Conservation (phyloP, 495 filamentous ascomycete species). For the Trichocladium uniseriatum region DNA sequence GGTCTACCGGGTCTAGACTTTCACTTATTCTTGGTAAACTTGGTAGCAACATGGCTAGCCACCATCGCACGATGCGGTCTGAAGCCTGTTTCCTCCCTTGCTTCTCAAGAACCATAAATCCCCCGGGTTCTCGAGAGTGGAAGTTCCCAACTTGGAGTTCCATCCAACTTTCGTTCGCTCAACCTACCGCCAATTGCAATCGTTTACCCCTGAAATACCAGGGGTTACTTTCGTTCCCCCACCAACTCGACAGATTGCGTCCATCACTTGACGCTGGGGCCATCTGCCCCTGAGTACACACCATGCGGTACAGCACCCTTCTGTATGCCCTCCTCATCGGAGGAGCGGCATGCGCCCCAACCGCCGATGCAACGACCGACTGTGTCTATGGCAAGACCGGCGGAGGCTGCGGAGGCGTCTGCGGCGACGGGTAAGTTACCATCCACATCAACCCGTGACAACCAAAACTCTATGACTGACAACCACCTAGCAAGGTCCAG, state of each 20-base stretch:
- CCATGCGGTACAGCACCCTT: conserved; percentile 7
- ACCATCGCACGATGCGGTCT: background rate
- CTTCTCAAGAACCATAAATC: too few relatives aligned
- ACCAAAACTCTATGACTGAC: background rate
- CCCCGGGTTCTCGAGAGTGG: too few relatives aligned
- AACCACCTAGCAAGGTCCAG: conserved; percentile 3
- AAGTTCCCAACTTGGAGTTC: too few relatives aligned
- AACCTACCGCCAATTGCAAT: too few relatives aligned
- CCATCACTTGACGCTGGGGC: background rate
- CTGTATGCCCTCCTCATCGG: conserved; percentile 6
- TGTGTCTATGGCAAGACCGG: background rate
- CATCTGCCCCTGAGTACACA: background rate
- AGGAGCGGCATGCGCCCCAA: background rate
- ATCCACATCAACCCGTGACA: too few relatives aligned
- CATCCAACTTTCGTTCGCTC: too few relatives aligned
- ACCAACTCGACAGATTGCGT: background rate
- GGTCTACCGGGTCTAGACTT: too few relatives aligned
- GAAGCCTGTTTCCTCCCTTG: too few relatives aligned
- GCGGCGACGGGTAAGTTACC: conserved; percentile 11
- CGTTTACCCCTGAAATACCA: too few relatives aligned
- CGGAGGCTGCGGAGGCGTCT: conserved; percentile 7
- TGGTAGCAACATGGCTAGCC: background rate
- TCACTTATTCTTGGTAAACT: too few relatives aligned
- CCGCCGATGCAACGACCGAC: background rate
- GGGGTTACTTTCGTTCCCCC: background rate